Conservation (phyloP, 805 yeast species). For the Cyberlindnera japonica region DNA sequence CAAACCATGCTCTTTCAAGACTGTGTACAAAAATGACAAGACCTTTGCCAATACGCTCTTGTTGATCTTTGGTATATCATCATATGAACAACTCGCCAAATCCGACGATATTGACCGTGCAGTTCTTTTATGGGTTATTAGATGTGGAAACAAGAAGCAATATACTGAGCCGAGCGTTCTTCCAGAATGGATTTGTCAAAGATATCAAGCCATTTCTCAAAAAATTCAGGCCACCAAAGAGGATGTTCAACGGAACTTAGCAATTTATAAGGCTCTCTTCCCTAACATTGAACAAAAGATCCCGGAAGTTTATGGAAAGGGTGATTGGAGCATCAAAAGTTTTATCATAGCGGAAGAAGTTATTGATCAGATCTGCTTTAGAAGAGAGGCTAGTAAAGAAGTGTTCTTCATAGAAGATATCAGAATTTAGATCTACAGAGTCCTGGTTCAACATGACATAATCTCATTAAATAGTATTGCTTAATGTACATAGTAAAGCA, state of each 20-base stretch:
- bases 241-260: slow-evolving; percentile 53
- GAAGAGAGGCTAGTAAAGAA: slow-evolving; percentile 34
- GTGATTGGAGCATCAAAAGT: slow-evolving; percentile 42
- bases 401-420: slow-evolving; percentile 31
- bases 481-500: background rate
- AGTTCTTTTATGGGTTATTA: slow-evolving; percentile 58
- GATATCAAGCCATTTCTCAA: slow-evolving; percentile 36
- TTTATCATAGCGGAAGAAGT: slow-evolving; percentile 47
- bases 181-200: slow-evolving; percentile 48
- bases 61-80: slow-evolving; percentile 52
- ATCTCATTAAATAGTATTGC: background rate
- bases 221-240: slow-evolving; percentile 41
- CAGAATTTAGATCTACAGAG: slow-evolving; percentile 1
- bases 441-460: background rate
- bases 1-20: slow-evolving; percentile 52
- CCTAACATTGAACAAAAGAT: slow-evolving; percentile 45
- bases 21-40: slow-evolving; percentile 52
- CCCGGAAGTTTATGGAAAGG: slow-evolving; percentile 52
- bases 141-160: slow-evolving; percentile 46
- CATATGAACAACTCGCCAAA: slow-evolving; percentile 46
- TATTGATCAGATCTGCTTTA: slow-evolving; percentile 49
- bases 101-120: slow-evolving; percentile 53
- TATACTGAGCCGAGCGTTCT: slow-evolving; percentile 29
- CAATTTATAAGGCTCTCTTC: slow-evolving; percentile 50
- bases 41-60: slow-evolving; percentile 51